Evolutionary conservation across 1,284 basidiomycete species (phyloP).

Genomic region (Heterobasidion occidentale): DNA sequence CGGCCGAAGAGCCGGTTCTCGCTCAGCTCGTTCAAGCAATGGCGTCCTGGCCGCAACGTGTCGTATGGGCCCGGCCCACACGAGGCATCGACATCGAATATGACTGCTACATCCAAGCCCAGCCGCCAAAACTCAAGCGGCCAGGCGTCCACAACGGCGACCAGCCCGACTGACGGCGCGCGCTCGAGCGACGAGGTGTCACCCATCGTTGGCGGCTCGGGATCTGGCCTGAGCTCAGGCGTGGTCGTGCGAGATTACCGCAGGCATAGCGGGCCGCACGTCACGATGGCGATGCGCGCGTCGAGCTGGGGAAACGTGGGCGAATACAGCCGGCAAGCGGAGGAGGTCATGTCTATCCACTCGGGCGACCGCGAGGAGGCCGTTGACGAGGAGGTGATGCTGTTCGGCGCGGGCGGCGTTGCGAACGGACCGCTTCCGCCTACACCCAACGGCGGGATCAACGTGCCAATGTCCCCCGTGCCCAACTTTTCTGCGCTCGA

Average conservation of each 20-base stretch:
- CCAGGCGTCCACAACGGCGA: background rate
- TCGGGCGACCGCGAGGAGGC: constrained; percentile 37
- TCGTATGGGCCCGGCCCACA: constrained; percentile 7
- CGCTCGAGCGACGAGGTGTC: constrained; percentile 4
- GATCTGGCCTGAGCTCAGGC: background rate
- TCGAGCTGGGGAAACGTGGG: constrained; percentile 54
- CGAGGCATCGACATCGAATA: constrained; percentile 7
- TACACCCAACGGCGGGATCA: constrained; percentile 26
- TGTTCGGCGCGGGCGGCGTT: constrained; percentile 46
- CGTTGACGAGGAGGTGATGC: constrained; percentile 39
- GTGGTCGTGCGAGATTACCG: constrained; percentile 25
- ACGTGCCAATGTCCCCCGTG: constrained; percentile 20
- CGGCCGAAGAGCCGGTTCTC: constrained; percentile 12
- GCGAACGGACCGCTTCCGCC: constrained; percentile 32
- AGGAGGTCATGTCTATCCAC: constrained; percentile 44
- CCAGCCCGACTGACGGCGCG: background rate
- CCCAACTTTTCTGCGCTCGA: background rate
- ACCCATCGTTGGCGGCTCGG: background rate
- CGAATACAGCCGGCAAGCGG: constrained; percentile 30
- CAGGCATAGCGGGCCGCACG: constrained; percentile 17
- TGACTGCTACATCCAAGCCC: constrained; percentile 1
- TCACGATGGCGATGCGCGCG: constrained; percentile 40
- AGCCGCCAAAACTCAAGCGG: constrained; percentile 5
- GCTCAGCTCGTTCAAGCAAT: constrained; percentile 9
- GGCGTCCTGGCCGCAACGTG: constrained; percentile 2